Evolutionary conservation across 805 yeast genomes (phyloP).

Genomic region (Metschnikowia koreensis): DNA sequence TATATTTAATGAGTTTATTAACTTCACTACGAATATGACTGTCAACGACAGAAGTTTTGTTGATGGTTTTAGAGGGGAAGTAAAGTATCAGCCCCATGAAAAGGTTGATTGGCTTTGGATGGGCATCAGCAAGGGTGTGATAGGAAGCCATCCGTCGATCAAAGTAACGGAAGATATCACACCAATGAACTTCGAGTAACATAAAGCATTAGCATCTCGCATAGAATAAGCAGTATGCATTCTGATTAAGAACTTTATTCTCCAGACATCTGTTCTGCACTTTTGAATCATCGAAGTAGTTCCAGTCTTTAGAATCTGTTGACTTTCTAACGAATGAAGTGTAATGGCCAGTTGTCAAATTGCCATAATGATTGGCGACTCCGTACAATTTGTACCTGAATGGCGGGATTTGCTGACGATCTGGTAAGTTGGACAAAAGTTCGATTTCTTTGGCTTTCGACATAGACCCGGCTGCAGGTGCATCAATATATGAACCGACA

Average conservation of each 20-base stretch:
- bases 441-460: conserved; percentile 43
- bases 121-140: conserved; percentile 58
- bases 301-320: conserved; percentile 49
- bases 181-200: neutral
- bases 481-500: conserved; percentile 27
- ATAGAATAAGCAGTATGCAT: conserved; percentile 84
- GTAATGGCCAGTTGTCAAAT: conserved; percentile 83
- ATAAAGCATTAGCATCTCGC: conserved; percentile 26
- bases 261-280: conserved; percentile 52
- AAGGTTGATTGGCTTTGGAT: conserved; percentile 66
- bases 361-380: conserved; percentile 83
- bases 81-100: conserved; percentile 44
- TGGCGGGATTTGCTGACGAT: conserved; percentile 75
- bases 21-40: conserved; percentile 73
- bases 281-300: conserved; percentile 76
- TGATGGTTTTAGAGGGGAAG: conserved; percentile 69
- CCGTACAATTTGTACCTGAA: conserved; percentile 75
- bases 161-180: conserved; percentile 26
- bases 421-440: conserved; percentile 51
- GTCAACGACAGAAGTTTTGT: conserved; percentile 82
- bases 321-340: conserved; percentile 73
- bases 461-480: conserved; percentile 20
- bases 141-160: conserved; percentile 55
- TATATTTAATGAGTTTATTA: conserved; percentile 79
- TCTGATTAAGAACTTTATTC: conserved; percentile 59